Evolutionary conservation across 2,329 filamentous ascomycete genomes (phyloP).

Genomic region (Botrytis hyacinthi): DNA sequence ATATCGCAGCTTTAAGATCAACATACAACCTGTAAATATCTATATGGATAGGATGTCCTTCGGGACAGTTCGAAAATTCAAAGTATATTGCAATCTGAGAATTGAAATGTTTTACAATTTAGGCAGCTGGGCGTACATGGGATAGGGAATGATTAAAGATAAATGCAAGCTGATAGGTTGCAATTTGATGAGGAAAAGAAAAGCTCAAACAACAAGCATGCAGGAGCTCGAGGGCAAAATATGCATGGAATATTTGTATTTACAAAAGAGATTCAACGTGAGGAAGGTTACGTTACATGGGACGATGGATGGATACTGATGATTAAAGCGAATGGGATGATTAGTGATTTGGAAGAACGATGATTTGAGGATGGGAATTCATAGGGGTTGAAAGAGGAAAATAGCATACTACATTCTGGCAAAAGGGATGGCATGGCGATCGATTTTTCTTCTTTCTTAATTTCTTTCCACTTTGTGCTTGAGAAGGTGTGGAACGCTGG

Average conservation of each 20-base stretch:
- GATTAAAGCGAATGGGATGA: conserved; percentile 4
- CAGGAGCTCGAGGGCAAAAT: conserved; percentile 6
- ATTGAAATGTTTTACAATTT: not conserved
- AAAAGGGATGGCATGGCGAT: conserved; percentile 13
- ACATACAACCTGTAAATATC: conserved; percentile 39
- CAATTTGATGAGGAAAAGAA: conserved; percentile 5
- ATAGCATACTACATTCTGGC: conserved; percentile 18
- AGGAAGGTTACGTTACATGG: conserved; percentile 10
- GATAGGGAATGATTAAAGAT: not conserved
- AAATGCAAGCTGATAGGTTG: conserved; percentile 1
- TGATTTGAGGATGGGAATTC: not conserved
- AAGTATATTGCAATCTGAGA: conserved; percentile 7
- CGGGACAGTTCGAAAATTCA: conserved; percentile 3
- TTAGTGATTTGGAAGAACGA: not conserved
- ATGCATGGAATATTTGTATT: conserved; percentile 19
- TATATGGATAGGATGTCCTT: not conserved
- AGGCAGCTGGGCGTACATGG: not conserved
- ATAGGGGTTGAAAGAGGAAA: conserved; percentile 7
- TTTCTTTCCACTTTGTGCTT: conserved; percentile 2
- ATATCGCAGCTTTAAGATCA: conserved; percentile 32
- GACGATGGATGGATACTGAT: conserved; percentile 4
- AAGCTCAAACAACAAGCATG: conserved; percentile 10
- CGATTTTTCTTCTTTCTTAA: conserved; percentile 2
- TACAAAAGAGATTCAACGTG: conserved; percentile 7
- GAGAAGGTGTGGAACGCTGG: not conserved